Base-by-base conservation (phyloP, 495 filamentous ascomycete genomes). In the Sphaerosporella brunnea region DNA sequence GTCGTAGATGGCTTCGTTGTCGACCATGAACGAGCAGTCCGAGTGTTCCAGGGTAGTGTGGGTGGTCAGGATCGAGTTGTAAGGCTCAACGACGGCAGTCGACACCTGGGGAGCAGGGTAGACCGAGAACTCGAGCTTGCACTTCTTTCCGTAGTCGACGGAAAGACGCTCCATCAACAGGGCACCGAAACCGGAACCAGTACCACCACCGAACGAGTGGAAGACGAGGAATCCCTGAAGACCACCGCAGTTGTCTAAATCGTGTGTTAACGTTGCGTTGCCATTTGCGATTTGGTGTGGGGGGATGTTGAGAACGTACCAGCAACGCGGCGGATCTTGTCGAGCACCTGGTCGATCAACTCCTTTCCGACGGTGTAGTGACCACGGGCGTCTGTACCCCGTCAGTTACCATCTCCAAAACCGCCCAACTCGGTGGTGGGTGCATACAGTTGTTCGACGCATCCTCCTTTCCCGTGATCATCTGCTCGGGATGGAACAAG, bases 391-490 rank as follows among this genome's bases (percentile, higher is more conserved):
- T 93, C 75, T 79, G 51, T 5, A 18, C 11, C 4, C n/a, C 16
- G 50, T 72, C 58, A 70, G 58, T 48, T 40, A 26, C 20, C 28
- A 35, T 23, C 37, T 28, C 28, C 8, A 19, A 19, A 40, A 16
- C n/a, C n/a, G n/a, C n/a, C 20, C 10, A 15, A 16, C 10, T 10
- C 20, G n/a, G 20, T 40, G 24, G 8, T 10, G 21, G 34, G 43
- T 49, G 71, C 37, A 40, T 61, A 65, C 94, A 96, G 77, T 96
- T 96, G 78, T 96, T 96, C 42, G 88, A 94, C 48, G 88, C 88
- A 76, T 96, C 88, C 74, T 96, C 88, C 77, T 95, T 94, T 69
- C 88, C 88, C 53, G 84, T 95, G 65, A 96, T 95, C 87, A 96
- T 90, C 68, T 87, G 78, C 69, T 96, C 88, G 37, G 88, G 88